Conservation (phyloP, 2,329 filamentous ascomycete species). For the Emmonsia crescens region DNA sequence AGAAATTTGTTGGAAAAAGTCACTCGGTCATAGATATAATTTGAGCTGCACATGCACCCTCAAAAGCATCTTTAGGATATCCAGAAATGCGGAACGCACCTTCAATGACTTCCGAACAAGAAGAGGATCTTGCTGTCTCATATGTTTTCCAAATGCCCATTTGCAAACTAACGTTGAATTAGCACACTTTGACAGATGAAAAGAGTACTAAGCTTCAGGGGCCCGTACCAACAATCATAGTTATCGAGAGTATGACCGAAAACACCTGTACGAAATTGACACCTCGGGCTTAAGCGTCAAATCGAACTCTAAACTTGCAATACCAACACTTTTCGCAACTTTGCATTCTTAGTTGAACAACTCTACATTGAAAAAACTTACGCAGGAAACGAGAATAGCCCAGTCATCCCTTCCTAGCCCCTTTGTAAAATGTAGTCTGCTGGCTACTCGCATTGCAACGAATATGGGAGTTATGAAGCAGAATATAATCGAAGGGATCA, state of each 20-base stretch:
- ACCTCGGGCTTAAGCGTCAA: background rate
- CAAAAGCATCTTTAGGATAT: no score
- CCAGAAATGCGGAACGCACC: background rate
- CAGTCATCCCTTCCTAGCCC: constrained; percentile 1
- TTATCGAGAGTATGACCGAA: background rate
- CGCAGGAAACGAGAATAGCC: background rate
- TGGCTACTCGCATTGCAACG: background rate
- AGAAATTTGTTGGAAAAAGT: background rate
- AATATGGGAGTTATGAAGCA: background rate
- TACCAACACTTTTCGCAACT: background rate
- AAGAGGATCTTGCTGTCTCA: background rate
- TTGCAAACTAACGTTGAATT: background rate
- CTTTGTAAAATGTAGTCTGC: background rate
- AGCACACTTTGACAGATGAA: background rate
- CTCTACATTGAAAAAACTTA: background rate
- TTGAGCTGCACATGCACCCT: no score
- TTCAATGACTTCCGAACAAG: background rate
- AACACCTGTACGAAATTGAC: background rate
- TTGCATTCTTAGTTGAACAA: background rate
- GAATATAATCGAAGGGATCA: background rate
- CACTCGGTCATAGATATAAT: background rate
- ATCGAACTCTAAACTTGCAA: background rate
- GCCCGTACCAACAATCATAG: background rate
- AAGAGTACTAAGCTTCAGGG: background rate
- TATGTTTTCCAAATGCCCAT: background rate